Evolutionary conservation across 75 land plant genomes (phyloP).

Genomic region (Sequoiadendron giganteum): DNA sequence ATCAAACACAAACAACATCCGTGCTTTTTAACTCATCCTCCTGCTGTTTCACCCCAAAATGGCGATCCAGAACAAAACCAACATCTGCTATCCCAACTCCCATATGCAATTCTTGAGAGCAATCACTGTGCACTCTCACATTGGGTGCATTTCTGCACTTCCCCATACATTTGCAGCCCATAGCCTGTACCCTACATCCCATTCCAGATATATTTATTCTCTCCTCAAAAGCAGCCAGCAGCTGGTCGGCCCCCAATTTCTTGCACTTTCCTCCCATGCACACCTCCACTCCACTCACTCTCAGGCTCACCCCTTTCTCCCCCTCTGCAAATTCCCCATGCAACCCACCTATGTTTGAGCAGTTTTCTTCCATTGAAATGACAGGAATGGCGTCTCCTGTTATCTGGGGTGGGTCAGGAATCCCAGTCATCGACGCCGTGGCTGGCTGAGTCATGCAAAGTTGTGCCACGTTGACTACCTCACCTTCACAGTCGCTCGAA

Average conservation of each 20-base stretch:
- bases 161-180: conserved; percentile 89
- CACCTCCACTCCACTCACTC: conserved; percentile 23
- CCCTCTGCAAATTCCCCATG: conserved; percentile 1
- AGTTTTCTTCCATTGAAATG: not conserved
- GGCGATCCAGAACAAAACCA: conserved; percentile 27
- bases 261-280: conserved; percentile 90
- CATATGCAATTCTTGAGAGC: conserved; percentile 17
- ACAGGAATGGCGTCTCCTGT: not conserved
- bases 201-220: not conserved
- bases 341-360: not conserved
- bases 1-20: no score
- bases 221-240: conserved; percentile 47
- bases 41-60: conserved; percentile 20
- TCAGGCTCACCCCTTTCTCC: no score
- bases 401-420: not conserved
- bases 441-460: not conserved
- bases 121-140: conserved; percentile 35
- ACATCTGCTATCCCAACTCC: conserved; percentile 55
- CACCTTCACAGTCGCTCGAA: conserved; percentile 54
- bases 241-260: conserved; percentile 53
- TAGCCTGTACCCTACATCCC: conserved; percentile 37
- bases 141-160: conserved; percentile 68
- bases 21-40: no score
- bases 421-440: not conserved
- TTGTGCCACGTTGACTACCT: not conserved